A percentile compares a stretch with the other conserved stretches of the same genome.
These are phyloP conservation scores for Geopyxis carbonaria DNA, from an alignment of 495 filamentous ascomycete genomes.

Conservation along the genomic window DNA sequence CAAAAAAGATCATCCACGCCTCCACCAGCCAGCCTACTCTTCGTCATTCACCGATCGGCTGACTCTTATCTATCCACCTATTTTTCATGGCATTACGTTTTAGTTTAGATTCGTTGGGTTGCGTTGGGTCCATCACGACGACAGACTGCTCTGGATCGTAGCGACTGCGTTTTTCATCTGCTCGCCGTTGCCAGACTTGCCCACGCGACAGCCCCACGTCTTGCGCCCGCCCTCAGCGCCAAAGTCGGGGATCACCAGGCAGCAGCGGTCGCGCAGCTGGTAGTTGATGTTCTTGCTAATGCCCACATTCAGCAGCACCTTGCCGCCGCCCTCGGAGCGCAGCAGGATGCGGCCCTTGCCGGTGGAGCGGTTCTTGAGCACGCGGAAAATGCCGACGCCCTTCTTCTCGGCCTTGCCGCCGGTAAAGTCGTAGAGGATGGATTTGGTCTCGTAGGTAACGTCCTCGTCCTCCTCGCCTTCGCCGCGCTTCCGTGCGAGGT, in stretches of 20 bases:
- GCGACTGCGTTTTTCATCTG: too few species aligned
- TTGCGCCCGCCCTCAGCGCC: conserved; percentile 8
- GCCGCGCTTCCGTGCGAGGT: conserved; percentile 15
- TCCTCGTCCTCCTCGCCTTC: conserved; percentile 24
- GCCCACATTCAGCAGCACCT: conserved; percentile 19
- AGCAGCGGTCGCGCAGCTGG: conserved; percentile 5
- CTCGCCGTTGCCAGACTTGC: too few species aligned
- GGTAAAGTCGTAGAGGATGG: conserved; percentile 16
- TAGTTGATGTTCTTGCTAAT: conserved; percentile 12
- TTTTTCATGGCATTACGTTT: too few species aligned
- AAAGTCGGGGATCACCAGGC: conserved; percentile 15
- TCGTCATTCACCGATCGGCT: too few species aligned
- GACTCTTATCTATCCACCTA: too few species aligned
- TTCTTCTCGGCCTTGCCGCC: conserved; percentile 10
- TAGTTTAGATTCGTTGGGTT: too few species aligned
- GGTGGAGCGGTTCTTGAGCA: conserved; percentile 21
- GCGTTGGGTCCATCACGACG: too few species aligned
- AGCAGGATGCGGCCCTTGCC: conserved; percentile 18
- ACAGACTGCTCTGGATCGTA: too few species aligned
- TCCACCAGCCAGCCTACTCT: too few species aligned
- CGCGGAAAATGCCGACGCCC: conserved; percentile 15
- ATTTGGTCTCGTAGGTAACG: conserved; percentile 11
- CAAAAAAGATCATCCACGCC: too few species aligned
- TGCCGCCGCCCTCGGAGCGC: conserved; percentile 16
- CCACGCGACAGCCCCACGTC: conserved; percentile 14